Evolutionary conservation across 2,329 filamentous ascomycete genomes (phyloP), one percentile per base, ranked within the genome.

Genomic region (Myriosclerotinia curreyana): DNA sequence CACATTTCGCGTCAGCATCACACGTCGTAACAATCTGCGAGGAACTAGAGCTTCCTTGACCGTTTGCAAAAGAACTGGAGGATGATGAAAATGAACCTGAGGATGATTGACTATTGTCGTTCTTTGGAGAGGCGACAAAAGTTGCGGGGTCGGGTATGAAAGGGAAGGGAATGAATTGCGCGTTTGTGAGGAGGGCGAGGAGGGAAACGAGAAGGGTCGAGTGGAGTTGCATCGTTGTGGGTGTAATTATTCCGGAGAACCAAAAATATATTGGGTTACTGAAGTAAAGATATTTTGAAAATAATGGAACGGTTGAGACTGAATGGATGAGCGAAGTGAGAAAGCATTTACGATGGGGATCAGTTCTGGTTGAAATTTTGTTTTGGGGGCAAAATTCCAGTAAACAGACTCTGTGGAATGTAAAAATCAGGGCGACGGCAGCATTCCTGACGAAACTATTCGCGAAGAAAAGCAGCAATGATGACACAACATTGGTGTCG

Each of bases 401-500:
- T 48, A 3, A 59, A 59, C 42, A 59, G 42, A 59, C 28, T 40
- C 55, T 4, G 42, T 59, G 55, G 55, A 59, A 59, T 59, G 55
- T 59, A 12, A 2, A 20, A 48, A 34, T 34, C 12, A 34, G 54
- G 42, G 40, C 17, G 42, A 34, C 55, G 36, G 25, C 34, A 59
- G n/a, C 55, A 59, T 59, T 59, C 55, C 42, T 59, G 42, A 2
- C 15, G n/a, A 4, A 48, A 48, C n/a, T 11, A 48, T 25, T 22
- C n/a, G 15, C 28, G n/a, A 38, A 36, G 28, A 15, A 48, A 36
- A 58, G 15, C 15, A 58, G 31, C 28, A n/a, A 58, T 22, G 20
- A 31, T 22, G 14, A n/a, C 9, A 25, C 8, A 22, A 34, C 14
- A n/a, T n/a, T 46, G 25, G 25, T 4, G 6, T 34, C 11, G 7